A percentile compares a stretch with the other conserved stretches of the same genome.
These are phyloP conservation scores for Usnea hakonensis DNA, from an alignment of 495 filamentous ascomycete species.

Conservation along the genomic window DNA sequence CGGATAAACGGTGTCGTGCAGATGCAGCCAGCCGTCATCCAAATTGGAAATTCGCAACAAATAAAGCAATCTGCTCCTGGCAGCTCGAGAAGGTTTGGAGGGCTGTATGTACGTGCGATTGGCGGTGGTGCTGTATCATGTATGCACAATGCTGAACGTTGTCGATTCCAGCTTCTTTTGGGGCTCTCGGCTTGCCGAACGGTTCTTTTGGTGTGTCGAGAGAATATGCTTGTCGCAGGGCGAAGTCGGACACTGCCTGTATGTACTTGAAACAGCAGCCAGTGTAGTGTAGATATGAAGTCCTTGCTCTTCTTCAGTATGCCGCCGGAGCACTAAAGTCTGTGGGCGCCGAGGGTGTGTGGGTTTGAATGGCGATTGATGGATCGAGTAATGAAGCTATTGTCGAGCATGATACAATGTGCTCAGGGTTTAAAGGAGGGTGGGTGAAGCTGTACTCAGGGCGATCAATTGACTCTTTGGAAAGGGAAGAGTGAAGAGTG, in stretches of 20 bases:
- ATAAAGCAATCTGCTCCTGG: conserved; percentile 11
- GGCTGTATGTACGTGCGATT: neutral
- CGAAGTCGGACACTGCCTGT: neutral
- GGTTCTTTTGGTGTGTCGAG: neutral
- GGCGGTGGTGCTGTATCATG: neutral
- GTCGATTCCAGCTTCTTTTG: neutral
- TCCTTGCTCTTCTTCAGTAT: neutral
- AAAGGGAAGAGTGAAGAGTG: neutral
- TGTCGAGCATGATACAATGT: neutral
- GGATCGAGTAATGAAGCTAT: neutral
- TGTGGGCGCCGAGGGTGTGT: neutral
- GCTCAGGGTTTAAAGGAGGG: neutral
- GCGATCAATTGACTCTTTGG: neutral
- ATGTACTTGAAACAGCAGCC: neutral
- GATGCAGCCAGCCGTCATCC: conserved; percentile 21
- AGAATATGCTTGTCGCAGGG: neutral
- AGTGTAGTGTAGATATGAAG: neutral
- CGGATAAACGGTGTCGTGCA: conserved; percentile 19
- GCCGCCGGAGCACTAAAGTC: neutral
- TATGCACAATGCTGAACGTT: neutral
- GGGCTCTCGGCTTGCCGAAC: neutral
- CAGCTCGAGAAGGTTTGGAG: conserved; percentile 1
- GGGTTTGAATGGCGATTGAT: neutral
- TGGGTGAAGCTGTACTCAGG: neutral
- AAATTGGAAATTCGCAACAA: conserved; percentile 11